Evolutionary conservation across 2,329 filamentous ascomycete genomes (phyloP).

Genomic region (Fusarium lateritium): DNA sequence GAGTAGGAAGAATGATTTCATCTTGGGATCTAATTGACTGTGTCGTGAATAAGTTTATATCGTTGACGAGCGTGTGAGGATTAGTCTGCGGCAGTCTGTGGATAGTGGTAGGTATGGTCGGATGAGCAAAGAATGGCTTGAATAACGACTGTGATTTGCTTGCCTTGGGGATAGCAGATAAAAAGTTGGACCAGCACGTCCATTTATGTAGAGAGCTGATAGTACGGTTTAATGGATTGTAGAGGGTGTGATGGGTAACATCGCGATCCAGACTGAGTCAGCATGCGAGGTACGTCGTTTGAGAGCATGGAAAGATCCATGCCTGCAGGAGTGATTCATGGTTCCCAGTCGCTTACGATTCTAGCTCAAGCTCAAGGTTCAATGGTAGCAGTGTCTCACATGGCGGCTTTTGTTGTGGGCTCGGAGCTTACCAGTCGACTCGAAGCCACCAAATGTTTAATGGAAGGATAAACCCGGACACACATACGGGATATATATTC

Average conservation of each 20-base stretch:
- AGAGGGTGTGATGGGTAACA: background rate
- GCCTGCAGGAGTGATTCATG: background rate
- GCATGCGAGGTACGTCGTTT: constrained; percentile 1
- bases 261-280: background rate
- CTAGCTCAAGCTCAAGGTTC: constrained; percentile 12
- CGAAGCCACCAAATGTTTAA: background rate
- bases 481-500: background rate
- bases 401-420: background rate
- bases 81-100: background rate
- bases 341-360: background rate
- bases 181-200: background rate
- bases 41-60: background rate
- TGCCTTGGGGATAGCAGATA: background rate
- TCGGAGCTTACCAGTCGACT: constrained; percentile 1
- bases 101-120: background rate
- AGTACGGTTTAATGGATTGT: accelerated
- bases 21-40: background rate
- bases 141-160: background rate
- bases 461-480: background rate
- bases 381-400: background rate
- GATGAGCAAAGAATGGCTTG: background rate
- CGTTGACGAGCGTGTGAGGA: background rate
- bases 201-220: constrained; percentile 5
- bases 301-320: background rate
- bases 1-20: constrained; percentile 23